Conservation (phyloP, 352 stramenopile genomes). For the Pythium scleroteichum region DNA sequence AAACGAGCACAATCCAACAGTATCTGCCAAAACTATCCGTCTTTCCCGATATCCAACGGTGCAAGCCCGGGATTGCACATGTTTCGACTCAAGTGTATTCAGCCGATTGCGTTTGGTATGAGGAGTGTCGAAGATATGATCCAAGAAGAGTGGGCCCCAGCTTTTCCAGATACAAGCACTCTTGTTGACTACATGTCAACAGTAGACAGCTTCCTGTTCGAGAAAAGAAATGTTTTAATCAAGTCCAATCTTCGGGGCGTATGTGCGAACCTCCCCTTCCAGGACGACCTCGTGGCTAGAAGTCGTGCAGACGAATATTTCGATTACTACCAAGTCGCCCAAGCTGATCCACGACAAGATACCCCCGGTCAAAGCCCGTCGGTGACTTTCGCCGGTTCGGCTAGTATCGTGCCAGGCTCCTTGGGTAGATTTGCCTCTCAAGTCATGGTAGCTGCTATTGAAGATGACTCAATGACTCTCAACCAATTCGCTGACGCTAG, state of each 20-base stretch:
- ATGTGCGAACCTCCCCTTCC: slow-evolving; percentile 37
- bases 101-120: slow-evolving; percentile 48
- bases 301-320: slow-evolving; percentile 12
- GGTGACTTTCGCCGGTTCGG: neutral
- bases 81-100: slow-evolving; percentile 39
- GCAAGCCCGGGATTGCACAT: slow-evolving; percentile 16
- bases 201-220: slow-evolving; percentile 32
- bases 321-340: neutral
- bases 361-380: neutral
- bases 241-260: slow-evolving; percentile 33
- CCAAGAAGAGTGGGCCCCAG: slow-evolving; percentile 36
- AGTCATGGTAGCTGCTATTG: neutral
- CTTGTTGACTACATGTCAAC: slow-evolving; percentile 39
- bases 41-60: slow-evolving; percentile 20
- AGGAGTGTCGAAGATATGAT: slow-evolving; percentile 28
- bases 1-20: neutral
- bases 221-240: slow-evolving; percentile 39
- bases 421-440: neutral
- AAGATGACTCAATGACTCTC: slow-evolving; percentile 34
- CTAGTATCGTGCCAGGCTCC: neutral
- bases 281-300: slow-evolving; percentile 9
- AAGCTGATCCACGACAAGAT: neutral
- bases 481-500: slow-evolving; percentile 39
- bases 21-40: slow-evolving; percentile 41
- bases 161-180: slow-evolving; percentile 42